A percentile compares a stretch with the other conserved stretches of the same genome.
These are phyloP conservation scores for Triadica sebifera DNA, from an alignment of 345 rosid genomes.

Conservation along the genomic window DNA sequence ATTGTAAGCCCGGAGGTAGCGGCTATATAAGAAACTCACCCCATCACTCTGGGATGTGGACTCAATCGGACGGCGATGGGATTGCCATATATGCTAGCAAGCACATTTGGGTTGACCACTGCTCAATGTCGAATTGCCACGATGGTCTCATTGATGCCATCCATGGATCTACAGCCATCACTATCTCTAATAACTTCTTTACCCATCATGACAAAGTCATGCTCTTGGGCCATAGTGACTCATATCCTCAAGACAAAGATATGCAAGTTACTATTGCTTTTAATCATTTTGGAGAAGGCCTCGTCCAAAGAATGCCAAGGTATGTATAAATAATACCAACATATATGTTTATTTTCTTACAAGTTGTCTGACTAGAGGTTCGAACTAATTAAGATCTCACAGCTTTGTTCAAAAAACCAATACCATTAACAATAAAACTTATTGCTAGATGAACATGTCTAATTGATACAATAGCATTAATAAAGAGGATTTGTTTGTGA, in stretches of 20 bases:
- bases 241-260: slow-evolving; percentile 22
- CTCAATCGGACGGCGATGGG: slow-evolving; percentile 28
- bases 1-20: slow-evolving; percentile 26
- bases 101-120: slow-evolving; percentile 31
- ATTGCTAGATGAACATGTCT: no score
- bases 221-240: slow-evolving; percentile 30
- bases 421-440: no score
- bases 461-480: no score
- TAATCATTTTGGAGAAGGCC: slow-evolving; percentile 35
- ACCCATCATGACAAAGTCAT: slow-evolving; percentile 35
- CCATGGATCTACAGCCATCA: slow-evolving; percentile 32
- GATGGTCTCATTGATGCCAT: slow-evolving; percentile 30
- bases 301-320: no score
- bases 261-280: slow-evolving; percentile 34
- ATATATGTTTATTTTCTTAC: no score
- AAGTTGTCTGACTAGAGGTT: no score
- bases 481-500: neutral
- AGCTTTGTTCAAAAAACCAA: no score
- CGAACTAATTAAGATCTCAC: no score
- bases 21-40: slow-evolving; percentile 29
- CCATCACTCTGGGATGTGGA: slow-evolving; percentile 29
- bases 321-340: slow-evolving; percentile 31
- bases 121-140: slow-evolving; percentile 25
- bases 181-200: slow-evolving; percentile 23
- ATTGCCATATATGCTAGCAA: slow-evolving; percentile 20